phyloP scores from a whole-genome alignment of 306 rosid genomes.

The Cucumis hystrix region DNA sequence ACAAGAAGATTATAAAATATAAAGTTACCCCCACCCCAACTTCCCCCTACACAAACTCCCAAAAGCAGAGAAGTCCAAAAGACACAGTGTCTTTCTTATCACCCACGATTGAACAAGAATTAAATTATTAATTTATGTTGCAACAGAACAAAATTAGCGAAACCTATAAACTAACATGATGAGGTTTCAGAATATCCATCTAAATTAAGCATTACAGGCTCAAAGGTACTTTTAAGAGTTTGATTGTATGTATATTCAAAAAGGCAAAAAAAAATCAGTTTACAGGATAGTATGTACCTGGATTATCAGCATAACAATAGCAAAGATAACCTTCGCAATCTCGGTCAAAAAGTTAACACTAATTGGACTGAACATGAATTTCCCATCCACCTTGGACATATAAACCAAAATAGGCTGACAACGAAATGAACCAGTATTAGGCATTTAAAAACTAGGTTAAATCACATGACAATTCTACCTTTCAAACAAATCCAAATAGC shows the following conservation, averaged over 20 bases:
- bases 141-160: not conserved
- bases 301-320: constrained; percentile 72
- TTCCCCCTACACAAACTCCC: too few species aligned
- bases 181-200: not conserved
- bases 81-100: not conserved
- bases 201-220: not conserved
- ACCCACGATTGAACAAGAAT: not conserved
- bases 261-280: not conserved
- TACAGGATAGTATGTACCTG: constrained; percentile 39
- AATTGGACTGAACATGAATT: constrained; percentile 90
- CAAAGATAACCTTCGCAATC: constrained; percentile 75
- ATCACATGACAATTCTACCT: not conserved
- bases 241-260: not conserved
- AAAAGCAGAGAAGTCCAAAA: not conserved
- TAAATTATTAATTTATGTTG: not conserved
- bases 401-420: constrained; percentile 93
- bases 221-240: not conserved
- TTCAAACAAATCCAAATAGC: not conserved
- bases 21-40: too few species aligned
- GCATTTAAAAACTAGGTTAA: not conserved
- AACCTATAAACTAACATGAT: not conserved
- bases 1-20: too few species aligned
- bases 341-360: constrained; percentile 98
- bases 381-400: constrained; percentile 99
- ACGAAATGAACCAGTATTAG: constrained; percentile 8